Conservation (phyloP, 352 stramenopile genomes). For the Aphanomyces invadans region DNA sequence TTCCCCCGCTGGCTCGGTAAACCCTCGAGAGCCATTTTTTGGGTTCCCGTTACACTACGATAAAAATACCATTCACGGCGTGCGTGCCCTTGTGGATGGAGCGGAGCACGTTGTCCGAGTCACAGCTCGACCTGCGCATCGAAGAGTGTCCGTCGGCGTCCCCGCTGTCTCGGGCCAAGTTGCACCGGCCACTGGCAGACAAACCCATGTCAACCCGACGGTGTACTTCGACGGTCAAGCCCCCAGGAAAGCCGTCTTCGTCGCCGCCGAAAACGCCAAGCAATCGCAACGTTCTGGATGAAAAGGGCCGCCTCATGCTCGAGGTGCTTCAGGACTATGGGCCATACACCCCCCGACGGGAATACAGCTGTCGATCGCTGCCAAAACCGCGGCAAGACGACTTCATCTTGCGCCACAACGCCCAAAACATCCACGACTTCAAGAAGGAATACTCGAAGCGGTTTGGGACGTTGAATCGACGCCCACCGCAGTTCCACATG, state of each 20-base stretch:
- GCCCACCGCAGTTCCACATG: not conserved
- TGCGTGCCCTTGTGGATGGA: no score
- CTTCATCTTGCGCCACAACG: constrained; percentile 18
- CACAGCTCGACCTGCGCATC: not conserved
- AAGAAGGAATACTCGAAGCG: constrained; percentile 16
- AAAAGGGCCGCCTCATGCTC: constrained; percentile 12
- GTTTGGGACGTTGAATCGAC: constrained; percentile 12
- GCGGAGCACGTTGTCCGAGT: not conserved
- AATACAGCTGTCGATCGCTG: constrained; percentile 21
- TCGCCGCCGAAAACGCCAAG: not conserved
- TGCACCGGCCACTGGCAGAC: not conserved
- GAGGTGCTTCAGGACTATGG: constrained; percentile 20
- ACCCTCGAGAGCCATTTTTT: no score
- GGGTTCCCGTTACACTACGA: no score
- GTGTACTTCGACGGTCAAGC: not conserved
- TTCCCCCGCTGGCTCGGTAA: no score
- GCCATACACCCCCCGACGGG: constrained; percentile 6
- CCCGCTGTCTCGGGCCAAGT: not conserved
- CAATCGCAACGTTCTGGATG: constrained; percentile 3
- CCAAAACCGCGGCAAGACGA: constrained; percentile 5
- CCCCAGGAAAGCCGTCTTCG: not conserved
- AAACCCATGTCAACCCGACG: not conserved
- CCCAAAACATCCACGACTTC: constrained; percentile 24
- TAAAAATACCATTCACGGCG: no score
- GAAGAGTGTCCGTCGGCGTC: not conserved